Evolutionary conservation across 2,329 filamentous ascomycete species (phyloP).

Genomic region (Colletotrichum lupini): DNA sequence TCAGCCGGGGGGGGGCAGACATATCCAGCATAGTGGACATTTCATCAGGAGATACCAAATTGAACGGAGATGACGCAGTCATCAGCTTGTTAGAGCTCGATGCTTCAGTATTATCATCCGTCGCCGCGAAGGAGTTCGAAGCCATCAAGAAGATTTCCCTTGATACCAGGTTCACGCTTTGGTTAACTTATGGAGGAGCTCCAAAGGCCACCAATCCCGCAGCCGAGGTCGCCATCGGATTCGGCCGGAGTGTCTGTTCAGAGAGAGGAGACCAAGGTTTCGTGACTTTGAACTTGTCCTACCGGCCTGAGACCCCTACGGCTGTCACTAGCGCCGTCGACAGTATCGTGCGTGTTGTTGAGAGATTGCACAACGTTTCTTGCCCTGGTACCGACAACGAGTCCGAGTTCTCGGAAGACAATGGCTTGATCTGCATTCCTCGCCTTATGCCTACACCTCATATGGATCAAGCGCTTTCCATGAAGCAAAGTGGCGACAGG

Average conservation of each 20-base stretch:
- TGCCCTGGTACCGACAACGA: background rate
- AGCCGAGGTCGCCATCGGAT: background rate
- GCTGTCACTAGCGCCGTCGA: background rate
- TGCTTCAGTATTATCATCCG: slow-evolving; percentile 16
- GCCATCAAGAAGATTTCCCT: background rate
- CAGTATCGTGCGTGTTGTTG: background rate
- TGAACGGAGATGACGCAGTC: background rate
- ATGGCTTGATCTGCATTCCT: background rate
- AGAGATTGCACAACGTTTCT: background rate
- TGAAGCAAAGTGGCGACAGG: background rate
- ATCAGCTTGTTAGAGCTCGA: background rate
- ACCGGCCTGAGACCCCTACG: background rate
- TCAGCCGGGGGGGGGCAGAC: too few species aligned
- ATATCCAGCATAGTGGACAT: background rate
- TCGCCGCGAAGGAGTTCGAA: background rate
- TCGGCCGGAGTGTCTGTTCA: background rate
- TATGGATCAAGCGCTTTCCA: background rate
- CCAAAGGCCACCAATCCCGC: background rate
- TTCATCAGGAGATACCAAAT: background rate
- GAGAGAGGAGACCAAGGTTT: background rate
- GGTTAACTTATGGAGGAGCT: background rate
- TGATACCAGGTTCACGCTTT: background rate
- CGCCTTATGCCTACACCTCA: background rate
- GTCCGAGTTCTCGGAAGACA: background rate
- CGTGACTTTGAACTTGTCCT: background rate